A percentile compares a stretch with the other conserved stretches of the same genome.
phyloP scores from a whole-genome alignment of 176 grass and related monocot species.

The Carex myosuroides region DNA sequence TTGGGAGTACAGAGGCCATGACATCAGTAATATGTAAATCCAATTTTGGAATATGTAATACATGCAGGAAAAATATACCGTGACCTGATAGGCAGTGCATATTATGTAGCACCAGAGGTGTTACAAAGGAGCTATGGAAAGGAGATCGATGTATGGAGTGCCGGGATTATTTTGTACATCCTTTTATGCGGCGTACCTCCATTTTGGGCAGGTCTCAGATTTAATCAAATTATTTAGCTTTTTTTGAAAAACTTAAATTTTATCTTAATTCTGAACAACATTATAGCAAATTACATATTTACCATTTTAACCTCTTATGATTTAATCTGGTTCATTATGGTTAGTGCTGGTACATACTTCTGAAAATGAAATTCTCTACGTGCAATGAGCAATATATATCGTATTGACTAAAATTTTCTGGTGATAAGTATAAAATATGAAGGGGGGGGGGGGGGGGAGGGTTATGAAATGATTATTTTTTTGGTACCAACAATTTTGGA shows the following conservation, averaged over 20 bases:
- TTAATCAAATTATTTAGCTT: neutral
- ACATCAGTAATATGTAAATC: neutral
- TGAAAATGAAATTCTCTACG: neutral
- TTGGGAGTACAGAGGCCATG: neutral
- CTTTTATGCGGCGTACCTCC: conserved; percentile 27
- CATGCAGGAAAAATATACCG: conserved; percentile 24
- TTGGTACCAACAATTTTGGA: neutral
- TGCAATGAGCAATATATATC: neutral
- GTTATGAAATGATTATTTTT: neutral
- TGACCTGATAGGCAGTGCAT: conserved; percentile 26
- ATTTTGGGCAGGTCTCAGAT: conserved; percentile 30
- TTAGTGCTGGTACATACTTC: neutral
- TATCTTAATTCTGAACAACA: neutral
- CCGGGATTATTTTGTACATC: conserved; percentile 33
- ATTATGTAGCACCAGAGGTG: conserved; percentile 32
- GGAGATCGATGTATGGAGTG: conserved; percentile 40
- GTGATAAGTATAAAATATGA: neutral
- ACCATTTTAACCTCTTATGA: neutral
- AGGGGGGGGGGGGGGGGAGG: no score
- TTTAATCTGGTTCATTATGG: neutral
- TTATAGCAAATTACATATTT: neutral
- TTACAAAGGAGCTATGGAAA: conserved; percentile 22
- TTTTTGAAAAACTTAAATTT: neutral
- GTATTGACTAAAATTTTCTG: neutral
- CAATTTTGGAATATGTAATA: neutral